phyloP scores from a whole-genome alignment of 768 basidiomycete species.

The Tulasnella sp. region DNA sequence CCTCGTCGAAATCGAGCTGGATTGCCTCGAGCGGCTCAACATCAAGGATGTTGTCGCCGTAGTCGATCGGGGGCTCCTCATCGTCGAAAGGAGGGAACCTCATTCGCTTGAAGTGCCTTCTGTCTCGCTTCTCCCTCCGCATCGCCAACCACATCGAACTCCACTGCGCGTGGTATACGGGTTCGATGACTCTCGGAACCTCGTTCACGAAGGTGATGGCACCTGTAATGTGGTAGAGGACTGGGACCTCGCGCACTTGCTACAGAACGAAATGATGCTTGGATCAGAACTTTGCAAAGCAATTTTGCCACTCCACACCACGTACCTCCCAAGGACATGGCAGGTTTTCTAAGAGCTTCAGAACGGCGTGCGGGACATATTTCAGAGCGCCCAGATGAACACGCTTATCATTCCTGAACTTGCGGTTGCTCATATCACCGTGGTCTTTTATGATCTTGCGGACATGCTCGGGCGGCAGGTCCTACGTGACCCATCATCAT shows the following conservation, averaged over 20 bases:
- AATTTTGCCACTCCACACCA: too few species aligned
- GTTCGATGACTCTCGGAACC: constrained; percentile 92
- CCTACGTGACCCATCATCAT: too few species aligned
- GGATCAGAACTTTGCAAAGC: neutral
- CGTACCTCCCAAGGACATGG: constrained; percentile 81
- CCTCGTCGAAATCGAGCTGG: constrained; percentile 85
- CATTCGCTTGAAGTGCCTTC: constrained; percentile 99
- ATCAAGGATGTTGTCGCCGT: constrained; percentile 97
- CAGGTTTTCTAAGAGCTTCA: constrained; percentile 98
- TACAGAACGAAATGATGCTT: constrained; percentile 18
- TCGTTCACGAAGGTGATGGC: constrained; percentile 99
- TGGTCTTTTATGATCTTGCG: constrained; percentile 99
- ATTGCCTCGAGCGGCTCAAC: constrained; percentile 97
- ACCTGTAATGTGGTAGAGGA: constrained; percentile 97
- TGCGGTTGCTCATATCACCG: constrained; percentile 98
- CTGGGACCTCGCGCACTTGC: constrained; percentile 98
- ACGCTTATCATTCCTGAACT: constrained; percentile 98
- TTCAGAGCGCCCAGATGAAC: constrained; percentile 92
- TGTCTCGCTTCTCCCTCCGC: constrained; percentile 96
- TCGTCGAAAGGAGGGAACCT: constrained; percentile 99
- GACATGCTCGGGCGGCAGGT: constrained; percentile 93
- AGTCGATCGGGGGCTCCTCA: constrained; percentile 97
- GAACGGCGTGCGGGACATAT: constrained; percentile 98
- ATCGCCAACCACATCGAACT: constrained; percentile 99
- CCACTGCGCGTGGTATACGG: constrained; percentile 98